These are phyloP conservation scores for Fomitopsis palustris DNA, from an alignment of 1,284 basidiomycete genomes.

Conservation along the genomic window DNA sequence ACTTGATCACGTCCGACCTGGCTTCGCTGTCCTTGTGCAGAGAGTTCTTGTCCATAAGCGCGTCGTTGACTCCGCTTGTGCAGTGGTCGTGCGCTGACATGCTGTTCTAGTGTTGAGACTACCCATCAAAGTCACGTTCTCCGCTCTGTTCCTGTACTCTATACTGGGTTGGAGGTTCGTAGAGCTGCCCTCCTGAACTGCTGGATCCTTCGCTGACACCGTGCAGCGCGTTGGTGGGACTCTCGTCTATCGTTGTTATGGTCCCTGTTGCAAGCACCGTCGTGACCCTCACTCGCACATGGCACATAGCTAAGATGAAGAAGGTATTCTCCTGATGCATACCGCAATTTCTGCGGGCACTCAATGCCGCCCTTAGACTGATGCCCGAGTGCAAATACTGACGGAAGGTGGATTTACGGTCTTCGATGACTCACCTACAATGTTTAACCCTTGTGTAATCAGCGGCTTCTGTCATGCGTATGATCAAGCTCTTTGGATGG, in stretches of 20 bases:
- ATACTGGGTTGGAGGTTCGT: slow-evolving; percentile 46
- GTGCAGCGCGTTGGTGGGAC: slow-evolving; percentile 43
- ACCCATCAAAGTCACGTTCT: slow-evolving; percentile 30
- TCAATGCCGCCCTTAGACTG: slow-evolving; percentile 25
- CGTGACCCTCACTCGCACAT: slow-evolving; percentile 24
- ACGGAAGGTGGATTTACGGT: too few species aligned
- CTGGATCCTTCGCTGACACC: neutral
- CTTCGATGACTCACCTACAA: too few species aligned
- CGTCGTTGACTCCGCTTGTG: too few species aligned
- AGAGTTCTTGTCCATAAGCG: slow-evolving; percentile 27
- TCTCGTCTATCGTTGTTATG: slow-evolving; percentile 45
- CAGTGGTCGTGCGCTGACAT: neutral
- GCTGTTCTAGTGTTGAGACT: slow-evolving; percentile 17
- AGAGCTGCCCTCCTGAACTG: neutral
- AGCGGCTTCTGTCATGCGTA: neutral
- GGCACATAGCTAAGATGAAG: slow-evolving; percentile 30
- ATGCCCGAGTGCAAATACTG: slow-evolving; percentile 41
- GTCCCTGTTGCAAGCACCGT: slow-evolving; percentile 48
- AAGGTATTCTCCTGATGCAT: slow-evolving; percentile 11
- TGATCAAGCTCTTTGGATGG: neutral
- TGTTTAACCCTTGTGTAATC: too few species aligned
- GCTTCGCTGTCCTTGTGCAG: slow-evolving; percentile 25
- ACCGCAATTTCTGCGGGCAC: neutral
- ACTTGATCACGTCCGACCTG: slow-evolving; percentile 33
- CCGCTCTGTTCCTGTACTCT: slow-evolving; percentile 40